Evolutionary conservation across 202 grass and related monocot species (phyloP).

Genomic region (Carex sylvatica): DNA sequence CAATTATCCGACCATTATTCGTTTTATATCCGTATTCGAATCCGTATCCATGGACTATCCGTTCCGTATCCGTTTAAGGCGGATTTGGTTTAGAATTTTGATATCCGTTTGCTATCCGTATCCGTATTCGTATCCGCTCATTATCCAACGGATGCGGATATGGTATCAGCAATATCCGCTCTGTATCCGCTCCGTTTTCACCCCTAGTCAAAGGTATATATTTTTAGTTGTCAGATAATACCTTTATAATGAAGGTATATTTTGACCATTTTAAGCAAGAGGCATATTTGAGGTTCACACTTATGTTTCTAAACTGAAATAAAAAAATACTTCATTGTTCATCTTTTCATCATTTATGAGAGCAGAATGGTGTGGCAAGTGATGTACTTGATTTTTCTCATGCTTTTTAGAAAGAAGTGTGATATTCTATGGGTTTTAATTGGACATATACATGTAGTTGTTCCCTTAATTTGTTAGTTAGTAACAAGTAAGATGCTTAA

Average conservation of each 20-base stretch:
- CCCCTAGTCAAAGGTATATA: too few species aligned
- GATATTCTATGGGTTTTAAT: background rate
- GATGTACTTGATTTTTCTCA: background rate
- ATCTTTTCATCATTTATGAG: background rate
- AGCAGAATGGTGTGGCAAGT: background rate
- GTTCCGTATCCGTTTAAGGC: too few species aligned
- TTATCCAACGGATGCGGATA: too few species aligned
- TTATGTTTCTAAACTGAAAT: background rate
- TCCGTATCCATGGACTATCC: too few species aligned
- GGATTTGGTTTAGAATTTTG: too few species aligned
- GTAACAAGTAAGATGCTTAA: background rate
- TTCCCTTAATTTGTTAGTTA: background rate
- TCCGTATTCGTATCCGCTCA: too few species aligned
- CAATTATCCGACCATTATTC: too few species aligned
- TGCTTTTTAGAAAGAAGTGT: background rate
- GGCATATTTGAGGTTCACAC: background rate
- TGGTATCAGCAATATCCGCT: too few species aligned
- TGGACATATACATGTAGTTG: background rate
- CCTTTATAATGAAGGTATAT: conserved; percentile 9
- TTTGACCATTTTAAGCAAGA: background rate
- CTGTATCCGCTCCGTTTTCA: too few species aligned
- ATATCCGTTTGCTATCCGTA: too few species aligned
- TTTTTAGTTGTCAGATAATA: conserved; percentile 16
- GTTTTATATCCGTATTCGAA: too few species aligned
- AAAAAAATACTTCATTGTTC: too few species aligned